Evolutionary conservation across 2,329 filamentous ascomycete species (phyloP).

Genomic region (Mollisiaceae sp.): DNA sequence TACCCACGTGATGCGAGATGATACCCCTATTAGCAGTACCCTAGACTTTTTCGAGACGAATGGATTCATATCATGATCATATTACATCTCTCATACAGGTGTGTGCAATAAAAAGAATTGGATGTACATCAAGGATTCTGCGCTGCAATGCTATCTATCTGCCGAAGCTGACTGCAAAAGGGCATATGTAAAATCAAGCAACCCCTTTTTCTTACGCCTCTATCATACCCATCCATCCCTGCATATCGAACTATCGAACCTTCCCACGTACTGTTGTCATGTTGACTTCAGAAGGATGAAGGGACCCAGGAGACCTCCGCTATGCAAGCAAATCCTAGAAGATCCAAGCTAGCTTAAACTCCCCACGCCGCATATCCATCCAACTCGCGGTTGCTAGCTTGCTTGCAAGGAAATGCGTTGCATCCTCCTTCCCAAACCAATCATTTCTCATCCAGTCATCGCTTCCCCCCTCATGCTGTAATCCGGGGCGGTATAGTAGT

Average conservation of each 20-base stretch:
- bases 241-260: neutral
- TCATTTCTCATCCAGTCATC: neutral
- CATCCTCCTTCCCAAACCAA: neutral
- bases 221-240: neutral
- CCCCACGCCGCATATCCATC: neutral
- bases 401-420: neutral
- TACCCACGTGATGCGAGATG: slow-evolving; percentile 14
- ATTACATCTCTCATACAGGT: neutral
- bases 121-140: neutral
- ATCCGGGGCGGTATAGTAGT: neutral
- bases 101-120: neutral
- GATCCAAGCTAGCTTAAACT: neutral
- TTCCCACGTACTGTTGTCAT: neutral
- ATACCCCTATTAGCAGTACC: slow-evolving; percentile 17
- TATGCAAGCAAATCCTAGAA: slow-evolving; percentile 6
- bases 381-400: neutral
- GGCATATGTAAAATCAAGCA: neutral
- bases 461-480: neutral
- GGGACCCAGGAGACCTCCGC: neutral
- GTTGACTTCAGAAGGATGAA: neutral
- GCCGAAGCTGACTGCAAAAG: neutral
- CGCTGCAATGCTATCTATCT: slow-evolving; percentile 6
- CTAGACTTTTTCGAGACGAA: slow-evolving; percentile 1
- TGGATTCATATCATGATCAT: slow-evolving; percentile 4
- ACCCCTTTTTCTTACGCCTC: slow-evolving; percentile 6